Percentiles rank a stretch among this genome's conserved stretches.
phyloP scores from a whole-genome alignment of 2,329 filamentous ascomycete species.

The Fusarium papillatum region DNA sequence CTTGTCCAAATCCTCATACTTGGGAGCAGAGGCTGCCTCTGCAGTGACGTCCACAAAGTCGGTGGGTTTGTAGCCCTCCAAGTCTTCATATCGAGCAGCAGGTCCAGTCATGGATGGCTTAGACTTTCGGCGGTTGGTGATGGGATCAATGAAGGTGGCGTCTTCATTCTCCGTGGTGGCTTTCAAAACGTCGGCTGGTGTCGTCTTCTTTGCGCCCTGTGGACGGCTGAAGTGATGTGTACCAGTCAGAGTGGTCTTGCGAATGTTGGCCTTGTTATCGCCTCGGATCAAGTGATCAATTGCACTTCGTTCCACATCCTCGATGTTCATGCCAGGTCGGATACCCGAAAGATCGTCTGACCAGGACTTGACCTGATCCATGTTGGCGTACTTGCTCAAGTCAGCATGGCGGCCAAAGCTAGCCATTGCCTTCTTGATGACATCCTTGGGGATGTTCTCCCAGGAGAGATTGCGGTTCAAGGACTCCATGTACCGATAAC shows the following conservation, averaged over 20 bases:
- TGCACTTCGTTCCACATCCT: slow-evolving; percentile 59
- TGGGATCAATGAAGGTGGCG: slow-evolving; percentile 63
- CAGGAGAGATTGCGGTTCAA: slow-evolving; percentile 60
- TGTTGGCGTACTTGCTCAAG: slow-evolving; percentile 51
- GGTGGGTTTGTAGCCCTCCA: slow-evolving; percentile 51
- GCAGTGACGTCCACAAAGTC: slow-evolving; percentile 39
- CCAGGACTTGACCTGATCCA: slow-evolving; percentile 51
- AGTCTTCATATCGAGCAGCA: slow-evolving; percentile 47
- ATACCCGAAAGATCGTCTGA: slow-evolving; percentile 53
- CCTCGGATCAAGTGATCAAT: slow-evolving; percentile 59
- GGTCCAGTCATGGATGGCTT: slow-evolving; percentile 39
- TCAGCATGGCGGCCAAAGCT: slow-evolving; percentile 51
- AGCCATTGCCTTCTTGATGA: slow-evolving; percentile 58
- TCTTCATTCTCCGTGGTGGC: slow-evolving; percentile 39
- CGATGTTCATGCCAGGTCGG: slow-evolving; percentile 57
- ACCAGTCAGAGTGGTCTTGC: slow-evolving; percentile 49
- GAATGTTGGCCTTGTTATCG: slow-evolving; percentile 44
- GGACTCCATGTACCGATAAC: slow-evolving; percentile 61
- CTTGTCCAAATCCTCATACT: slow-evolving; percentile 51
- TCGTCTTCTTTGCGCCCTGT: slow-evolving; percentile 29
- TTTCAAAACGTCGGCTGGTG: slow-evolving; percentile 40
- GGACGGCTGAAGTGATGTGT: slow-evolving; percentile 49
- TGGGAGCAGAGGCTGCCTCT: slow-evolving; percentile 40
- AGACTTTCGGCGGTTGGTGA: slow-evolving; percentile 67
- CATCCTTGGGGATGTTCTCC: slow-evolving; percentile 57